These are phyloP conservation scores for Pedinophyceae sp. DNA, from an alignment of 139 green algal species.

Conservation along the genomic window DNA sequence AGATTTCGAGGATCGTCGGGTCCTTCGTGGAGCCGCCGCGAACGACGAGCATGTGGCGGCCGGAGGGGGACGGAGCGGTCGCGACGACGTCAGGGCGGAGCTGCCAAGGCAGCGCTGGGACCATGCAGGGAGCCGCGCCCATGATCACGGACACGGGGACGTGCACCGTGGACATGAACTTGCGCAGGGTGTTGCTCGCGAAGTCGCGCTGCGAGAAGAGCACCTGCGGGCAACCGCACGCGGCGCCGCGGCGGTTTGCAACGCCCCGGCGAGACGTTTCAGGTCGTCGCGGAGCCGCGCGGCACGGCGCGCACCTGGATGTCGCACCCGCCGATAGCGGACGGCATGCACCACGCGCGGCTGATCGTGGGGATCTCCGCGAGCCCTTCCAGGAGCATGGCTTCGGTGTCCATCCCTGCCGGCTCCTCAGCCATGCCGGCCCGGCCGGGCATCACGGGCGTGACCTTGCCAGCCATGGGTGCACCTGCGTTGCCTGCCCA, in stretches of 20 bases:
- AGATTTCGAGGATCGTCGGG: slow-evolving; percentile 38
- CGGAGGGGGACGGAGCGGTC: neutral
- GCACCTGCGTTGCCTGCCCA: no score
- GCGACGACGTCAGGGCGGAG: neutral
- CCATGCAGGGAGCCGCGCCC: neutral
- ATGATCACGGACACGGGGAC: slow-evolving; percentile 8
- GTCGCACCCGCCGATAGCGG: neutral
- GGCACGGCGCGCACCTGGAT: neutral
- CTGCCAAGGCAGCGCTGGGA: neutral
- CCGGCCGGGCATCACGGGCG: no score
- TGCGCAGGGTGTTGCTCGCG: slow-evolving; percentile 43
- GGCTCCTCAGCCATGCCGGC: no score
- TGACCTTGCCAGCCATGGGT: no score
- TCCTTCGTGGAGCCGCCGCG: slow-evolving; percentile 7
- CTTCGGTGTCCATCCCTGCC: slow-evolving; percentile 26
- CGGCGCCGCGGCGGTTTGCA: no score
- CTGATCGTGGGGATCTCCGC: slow-evolving; percentile 19
- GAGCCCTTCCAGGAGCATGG: slow-evolving; percentile 22
- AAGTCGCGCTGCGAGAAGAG: slow-evolving; percentile 53
- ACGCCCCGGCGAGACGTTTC: no score
- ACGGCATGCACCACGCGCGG: slow-evolving; percentile 18
- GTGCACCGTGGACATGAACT: slow-evolving; percentile 25
- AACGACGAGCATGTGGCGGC: slow-evolving; percentile 9
- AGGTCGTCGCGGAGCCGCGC: no score
- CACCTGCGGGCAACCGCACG: slow-evolving; percentile 11